phyloP scores from a whole-genome alignment of 2,329 filamentous ascomycete genomes.

The Pyrenophora seminiperda region DNA sequence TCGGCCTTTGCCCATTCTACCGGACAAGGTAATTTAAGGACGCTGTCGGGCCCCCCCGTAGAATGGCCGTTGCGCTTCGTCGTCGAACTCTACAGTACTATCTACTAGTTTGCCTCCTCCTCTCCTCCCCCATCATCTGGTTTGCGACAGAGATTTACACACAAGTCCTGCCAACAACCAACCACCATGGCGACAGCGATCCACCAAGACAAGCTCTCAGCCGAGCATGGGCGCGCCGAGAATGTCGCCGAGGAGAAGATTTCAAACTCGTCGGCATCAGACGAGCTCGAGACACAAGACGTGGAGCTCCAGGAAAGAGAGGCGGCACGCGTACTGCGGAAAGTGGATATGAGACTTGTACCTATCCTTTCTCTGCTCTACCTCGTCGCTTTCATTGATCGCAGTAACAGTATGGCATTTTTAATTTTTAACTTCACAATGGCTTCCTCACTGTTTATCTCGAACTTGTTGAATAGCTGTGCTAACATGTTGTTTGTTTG shows the following conservation, averaged over 20 bases:
- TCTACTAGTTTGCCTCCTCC: neutral
- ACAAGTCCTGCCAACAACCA: no score
- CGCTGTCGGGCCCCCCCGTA: constrained; percentile 8
- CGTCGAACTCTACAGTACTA: no score
- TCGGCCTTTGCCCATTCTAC: constrained; percentile 16
- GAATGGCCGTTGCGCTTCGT: constrained; percentile 1
- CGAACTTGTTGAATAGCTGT: neutral
- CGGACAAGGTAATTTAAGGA: constrained; percentile 18
- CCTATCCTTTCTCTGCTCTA: constrained; percentile 42
- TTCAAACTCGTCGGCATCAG: constrained; percentile 24
- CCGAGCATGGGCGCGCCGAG: constrained; percentile 27
- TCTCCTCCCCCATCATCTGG: neutral
- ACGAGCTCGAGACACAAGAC: constrained; percentile 33
- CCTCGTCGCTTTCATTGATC: constrained; percentile 43
- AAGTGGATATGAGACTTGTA: constrained; percentile 43
- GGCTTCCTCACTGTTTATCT: no score
- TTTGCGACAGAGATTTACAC: no score
- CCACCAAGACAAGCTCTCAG: constrained; percentile 15
- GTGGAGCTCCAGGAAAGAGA: constrained; percentile 35
- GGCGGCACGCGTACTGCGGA: constrained; percentile 38
- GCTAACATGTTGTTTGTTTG: constrained; percentile 15
- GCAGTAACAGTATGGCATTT: constrained; percentile 41
- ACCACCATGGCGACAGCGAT: constrained; percentile 22
- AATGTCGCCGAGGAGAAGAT: constrained; percentile 37
- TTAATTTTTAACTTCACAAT: no score